Evolutionary conservation across 768 basidiomycete genomes (phyloP), one percentile per base, ranked within the genome.

Genomic region (Amyloporia xantha): DNA sequence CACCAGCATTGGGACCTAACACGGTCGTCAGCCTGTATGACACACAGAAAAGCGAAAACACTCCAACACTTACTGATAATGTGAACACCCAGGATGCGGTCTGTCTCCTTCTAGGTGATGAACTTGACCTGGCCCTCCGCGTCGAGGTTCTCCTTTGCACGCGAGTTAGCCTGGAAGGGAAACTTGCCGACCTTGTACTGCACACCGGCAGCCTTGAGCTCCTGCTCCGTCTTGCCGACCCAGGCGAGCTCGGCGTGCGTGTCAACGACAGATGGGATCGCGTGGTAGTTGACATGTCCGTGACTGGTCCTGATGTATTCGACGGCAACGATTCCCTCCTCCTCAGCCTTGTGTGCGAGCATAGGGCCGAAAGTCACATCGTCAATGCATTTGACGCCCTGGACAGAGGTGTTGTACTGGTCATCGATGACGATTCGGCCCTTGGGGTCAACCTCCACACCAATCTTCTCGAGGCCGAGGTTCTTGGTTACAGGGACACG

Each of bases 311-410:
- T 86, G 70, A 99, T 71, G 74, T 84, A 89, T 69, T 99, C 96
- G 27, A 82, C 88, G n/a, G 91, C 95, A 26, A 95, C 96, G 60
- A 98, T 93, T 65, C 83, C 91, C 65, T 95, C 93, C 68, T 96
- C 93, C 68, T 96, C 93, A 26, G 93, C 93, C 70, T 96, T 97
- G 81, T 96, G 93, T 2, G 96, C 96, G 39, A 99, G 75, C 96
- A 98, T 99, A 27, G 94, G 94, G 15, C 95, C 95, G 62, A 99
- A 97, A 6, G 96, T 99, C 51, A 91, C 95, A 62, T 98, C 95
- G 56, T 96, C 96, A 55, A 99, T 97, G 68, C 91, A 96, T 66
- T 86, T 92, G 74, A 99, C 81, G 69, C 86, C 80, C 68, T 84
- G 80, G 52, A 82, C 81, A 12, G 84, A 86, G 15, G 95, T 97